These are phyloP conservation scores for Diaporthe capsici DNA, from an alignment of 2,329 filamentous ascomycete genomes.

Conservation along the genomic window DNA sequence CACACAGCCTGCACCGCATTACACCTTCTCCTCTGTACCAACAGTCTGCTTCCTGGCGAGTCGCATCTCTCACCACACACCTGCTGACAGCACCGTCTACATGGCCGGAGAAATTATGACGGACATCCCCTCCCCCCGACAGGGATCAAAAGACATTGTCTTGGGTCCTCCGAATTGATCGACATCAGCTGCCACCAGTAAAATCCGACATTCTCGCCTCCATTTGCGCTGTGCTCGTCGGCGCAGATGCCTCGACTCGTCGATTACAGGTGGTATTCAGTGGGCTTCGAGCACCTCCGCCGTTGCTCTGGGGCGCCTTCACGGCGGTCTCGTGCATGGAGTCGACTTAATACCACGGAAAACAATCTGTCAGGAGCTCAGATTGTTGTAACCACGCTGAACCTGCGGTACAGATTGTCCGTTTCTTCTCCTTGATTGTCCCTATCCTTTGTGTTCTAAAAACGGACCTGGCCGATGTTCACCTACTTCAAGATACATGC, in stretches of 20 bases:
- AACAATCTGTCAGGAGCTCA: not conserved
- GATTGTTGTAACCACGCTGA: not conserved
- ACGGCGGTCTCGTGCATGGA: not conserved
- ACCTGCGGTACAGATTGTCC: not conserved
- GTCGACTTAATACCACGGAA: not conserved
- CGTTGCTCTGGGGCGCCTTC: not conserved
- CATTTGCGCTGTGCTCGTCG: not conserved
- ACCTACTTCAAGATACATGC: conserved; percentile 18
- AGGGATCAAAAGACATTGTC: not conserved
- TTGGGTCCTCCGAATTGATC: not conserved
- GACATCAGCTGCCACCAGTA: not conserved
- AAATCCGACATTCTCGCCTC: not conserved
- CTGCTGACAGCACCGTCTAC: not conserved
- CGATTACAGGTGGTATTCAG: not conserved
- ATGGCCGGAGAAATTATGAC: not conserved
- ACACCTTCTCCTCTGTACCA: not conserved
- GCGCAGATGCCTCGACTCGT: not conserved
- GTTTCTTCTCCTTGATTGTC: not conserved
- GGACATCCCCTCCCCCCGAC: not conserved
- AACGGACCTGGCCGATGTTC: conserved; percentile 8
- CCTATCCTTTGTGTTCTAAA: not conserved
- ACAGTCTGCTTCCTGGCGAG: conserved; percentile 7
- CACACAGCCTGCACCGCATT: not conserved
- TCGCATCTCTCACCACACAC: conserved; percentile 5
- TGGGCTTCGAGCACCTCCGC: not conserved